phyloP scores from a whole-genome alignment of 2,329 filamentous ascomycete species.

The Claviceps spartinae region DNA sequence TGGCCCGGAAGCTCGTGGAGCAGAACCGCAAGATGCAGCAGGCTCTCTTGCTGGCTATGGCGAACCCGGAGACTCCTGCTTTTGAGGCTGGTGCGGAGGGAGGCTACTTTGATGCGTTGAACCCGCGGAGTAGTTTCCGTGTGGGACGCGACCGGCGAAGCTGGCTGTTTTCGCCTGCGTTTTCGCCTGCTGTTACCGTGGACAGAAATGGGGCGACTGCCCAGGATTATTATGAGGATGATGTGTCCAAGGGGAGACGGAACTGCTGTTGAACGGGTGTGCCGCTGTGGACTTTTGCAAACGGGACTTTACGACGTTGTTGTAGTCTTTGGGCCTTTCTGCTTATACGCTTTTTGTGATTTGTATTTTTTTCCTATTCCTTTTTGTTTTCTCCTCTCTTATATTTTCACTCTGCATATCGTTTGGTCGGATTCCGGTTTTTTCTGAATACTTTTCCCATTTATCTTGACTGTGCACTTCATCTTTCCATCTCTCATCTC shows the following conservation, averaged over 20 bases:
- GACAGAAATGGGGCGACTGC: slow-evolving; percentile 26
- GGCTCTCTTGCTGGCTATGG: slow-evolving; percentile 41
- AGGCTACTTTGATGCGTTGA: slow-evolving; percentile 37
- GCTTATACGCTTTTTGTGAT: too few relatives aligned
- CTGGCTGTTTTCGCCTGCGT: slow-evolving; percentile 43
- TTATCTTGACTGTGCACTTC: too few relatives aligned
- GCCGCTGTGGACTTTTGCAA: not conserved
- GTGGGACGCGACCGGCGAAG: slow-evolving; percentile 44
- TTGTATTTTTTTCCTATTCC: not conserved
- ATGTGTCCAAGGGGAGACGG: slow-evolving; percentile 12
- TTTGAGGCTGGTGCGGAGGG: slow-evolving; percentile 31
- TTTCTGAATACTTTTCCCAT: too few relatives aligned
- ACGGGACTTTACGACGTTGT: too few relatives aligned
- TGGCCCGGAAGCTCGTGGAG: slow-evolving; percentile 48
- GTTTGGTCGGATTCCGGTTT: too few relatives aligned
- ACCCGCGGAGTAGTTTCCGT: slow-evolving; percentile 37
- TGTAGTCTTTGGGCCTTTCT: not conserved
- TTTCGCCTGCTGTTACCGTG: slow-evolving; percentile 37
- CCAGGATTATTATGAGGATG: slow-evolving; percentile 12
- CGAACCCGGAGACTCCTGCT: slow-evolving; percentile 35
- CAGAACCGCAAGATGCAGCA: slow-evolving; percentile 51
- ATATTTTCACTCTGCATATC: too few relatives aligned
- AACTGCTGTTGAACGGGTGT: slow-evolving; percentile 16
- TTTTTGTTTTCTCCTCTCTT: not conserved
- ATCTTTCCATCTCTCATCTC: too few relatives aligned